These are phyloP conservation scores for Syzygium aromaticum DNA, from an alignment of 345 rosid species.

Conservation along the genomic window DNA sequence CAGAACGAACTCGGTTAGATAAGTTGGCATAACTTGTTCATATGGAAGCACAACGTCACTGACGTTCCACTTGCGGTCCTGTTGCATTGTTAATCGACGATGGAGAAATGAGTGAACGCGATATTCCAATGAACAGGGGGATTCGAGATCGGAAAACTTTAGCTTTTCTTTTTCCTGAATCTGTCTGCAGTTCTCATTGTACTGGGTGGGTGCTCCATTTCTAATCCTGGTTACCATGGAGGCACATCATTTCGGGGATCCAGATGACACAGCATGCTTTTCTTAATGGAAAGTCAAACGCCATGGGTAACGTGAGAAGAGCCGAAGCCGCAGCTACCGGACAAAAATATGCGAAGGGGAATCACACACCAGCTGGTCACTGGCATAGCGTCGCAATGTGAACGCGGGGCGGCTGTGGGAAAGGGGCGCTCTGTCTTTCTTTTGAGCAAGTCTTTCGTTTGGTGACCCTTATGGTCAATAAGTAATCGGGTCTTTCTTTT, in stretches of 20 bases:
- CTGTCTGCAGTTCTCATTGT: not conserved
- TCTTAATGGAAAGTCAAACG: not conserved
- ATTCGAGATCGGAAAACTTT: not conserved
- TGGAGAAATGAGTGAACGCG: not conserved
- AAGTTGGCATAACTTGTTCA: not conserved
- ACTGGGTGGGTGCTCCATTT: not conserved
- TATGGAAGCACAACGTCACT: not conserved
- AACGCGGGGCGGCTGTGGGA: no score
- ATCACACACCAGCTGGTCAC: not conserved
- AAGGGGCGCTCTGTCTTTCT: not conserved
- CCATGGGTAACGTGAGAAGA: not conserved
- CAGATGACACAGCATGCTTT: not conserved
- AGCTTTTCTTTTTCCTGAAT: not conserved
- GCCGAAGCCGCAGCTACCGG: not conserved
- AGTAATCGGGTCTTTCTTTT: not conserved
- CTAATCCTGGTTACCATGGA: not conserved
- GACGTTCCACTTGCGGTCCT: not conserved
- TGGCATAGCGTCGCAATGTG: not conserved
- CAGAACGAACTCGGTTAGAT: not conserved
- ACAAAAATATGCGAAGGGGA: not conserved
- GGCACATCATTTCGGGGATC: not conserved
- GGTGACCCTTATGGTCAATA: not conserved
- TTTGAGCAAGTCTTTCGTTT: not conserved
- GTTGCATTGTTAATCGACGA: not conserved
- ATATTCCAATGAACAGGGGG: not conserved